A percentile compares a stretch with the other conserved stretches of the same genome.
These are phyloP conservation scores for Nemania serpens DNA, from an alignment of 2,329 filamentous ascomycete species.

Conservation along the genomic window DNA sequence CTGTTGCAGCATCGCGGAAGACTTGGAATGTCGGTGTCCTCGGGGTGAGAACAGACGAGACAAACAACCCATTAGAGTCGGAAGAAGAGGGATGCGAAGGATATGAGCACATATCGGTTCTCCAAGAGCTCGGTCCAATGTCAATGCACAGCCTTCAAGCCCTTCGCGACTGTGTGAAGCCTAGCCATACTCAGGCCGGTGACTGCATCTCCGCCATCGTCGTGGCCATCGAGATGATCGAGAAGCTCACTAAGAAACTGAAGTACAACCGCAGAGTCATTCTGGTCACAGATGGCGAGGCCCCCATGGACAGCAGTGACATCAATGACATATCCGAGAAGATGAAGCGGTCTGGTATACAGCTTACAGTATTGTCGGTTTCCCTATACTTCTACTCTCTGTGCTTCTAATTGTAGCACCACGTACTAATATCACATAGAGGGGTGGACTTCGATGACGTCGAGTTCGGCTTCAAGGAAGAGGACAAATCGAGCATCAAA, in stretches of 20 bases:
- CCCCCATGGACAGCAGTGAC: conserved; percentile 72
- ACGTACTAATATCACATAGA: conserved; percentile 47
- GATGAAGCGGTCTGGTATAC: conserved; percentile 76
- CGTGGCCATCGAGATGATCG: conserved; percentile 85
- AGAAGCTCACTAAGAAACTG: conserved; percentile 75
- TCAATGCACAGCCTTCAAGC: conserved; percentile 70
- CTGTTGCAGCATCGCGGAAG: conserved; percentile 70
- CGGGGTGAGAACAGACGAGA: conserved; percentile 80
- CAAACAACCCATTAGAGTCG: conserved; percentile 66
- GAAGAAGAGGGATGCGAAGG: conserved; percentile 67
- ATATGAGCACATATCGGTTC: conserved; percentile 80
- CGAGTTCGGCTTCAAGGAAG: conserved; percentile 90
- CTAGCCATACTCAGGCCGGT: conserved; percentile 70
- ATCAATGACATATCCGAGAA: conserved; percentile 72
- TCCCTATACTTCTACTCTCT: not conserved
- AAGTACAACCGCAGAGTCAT: conserved; percentile 83
- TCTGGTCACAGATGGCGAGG: conserved; percentile 81
- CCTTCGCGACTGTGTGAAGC: conserved; percentile 66
- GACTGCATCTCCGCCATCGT: conserved; percentile 90
- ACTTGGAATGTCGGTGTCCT: conserved; percentile 78
- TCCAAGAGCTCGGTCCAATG: conserved; percentile 68
- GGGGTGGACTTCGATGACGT: conserved; percentile 93
- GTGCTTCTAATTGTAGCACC: not conserved
- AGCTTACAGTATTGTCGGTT: conserved; percentile 77
- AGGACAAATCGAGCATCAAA: conserved; percentile 77